phyloP scores from a whole-genome alignment of 2,329 filamentous ascomycete species.

The Pseudogymnoascus destructans region DNA sequence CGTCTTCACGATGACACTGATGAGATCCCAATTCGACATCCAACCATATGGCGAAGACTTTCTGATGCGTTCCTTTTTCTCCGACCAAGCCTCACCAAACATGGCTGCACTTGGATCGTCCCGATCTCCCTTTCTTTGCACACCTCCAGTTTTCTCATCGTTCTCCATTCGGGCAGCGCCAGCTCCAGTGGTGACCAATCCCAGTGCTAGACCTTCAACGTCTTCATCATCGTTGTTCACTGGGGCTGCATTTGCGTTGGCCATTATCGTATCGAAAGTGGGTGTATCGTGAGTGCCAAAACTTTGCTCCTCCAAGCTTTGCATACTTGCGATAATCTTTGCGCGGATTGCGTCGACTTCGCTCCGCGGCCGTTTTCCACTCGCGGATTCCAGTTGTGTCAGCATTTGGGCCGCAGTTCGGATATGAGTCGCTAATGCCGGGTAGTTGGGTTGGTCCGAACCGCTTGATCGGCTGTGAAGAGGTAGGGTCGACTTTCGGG shows the following conservation, averaged over 20 bases:
- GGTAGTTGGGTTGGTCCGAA: slow-evolving; percentile 65
- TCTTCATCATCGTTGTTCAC: slow-evolving; percentile 37
- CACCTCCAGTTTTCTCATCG: slow-evolving; percentile 73
- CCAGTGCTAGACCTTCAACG: slow-evolving; percentile 35
- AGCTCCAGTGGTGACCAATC: slow-evolving; percentile 49
- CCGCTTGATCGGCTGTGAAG: slow-evolving; percentile 38
- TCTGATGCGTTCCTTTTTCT: slow-evolving; percentile 72
- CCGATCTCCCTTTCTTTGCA: slow-evolving; percentile 67
- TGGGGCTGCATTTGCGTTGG: slow-evolving; percentile 46
- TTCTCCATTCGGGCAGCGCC: slow-evolving; percentile 81
- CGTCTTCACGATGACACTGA: slow-evolving; percentile 81
- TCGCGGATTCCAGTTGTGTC: slow-evolving; percentile 67
- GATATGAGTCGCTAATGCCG: slow-evolving; percentile 76
- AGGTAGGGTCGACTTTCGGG: slow-evolving; percentile 42
- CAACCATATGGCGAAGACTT: slow-evolving; percentile 75
- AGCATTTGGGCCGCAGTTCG: slow-evolving; percentile 78
- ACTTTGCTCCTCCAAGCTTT: slow-evolving; percentile 72
- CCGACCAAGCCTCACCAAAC: slow-evolving; percentile 75
- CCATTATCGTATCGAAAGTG: slow-evolving; percentile 73
- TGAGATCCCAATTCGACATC: slow-evolving; percentile 82
- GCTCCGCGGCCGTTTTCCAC: slow-evolving; percentile 63
- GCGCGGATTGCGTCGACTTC: slow-evolving; percentile 75
- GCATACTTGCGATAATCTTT: slow-evolving; percentile 85
- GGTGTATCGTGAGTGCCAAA: slow-evolving; percentile 62
- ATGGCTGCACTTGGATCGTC: slow-evolving; percentile 78